Evolutionary conservation across 805 yeast genomes (phyloP).

Genomic region (Saccharomycopsis vini): DNA sequence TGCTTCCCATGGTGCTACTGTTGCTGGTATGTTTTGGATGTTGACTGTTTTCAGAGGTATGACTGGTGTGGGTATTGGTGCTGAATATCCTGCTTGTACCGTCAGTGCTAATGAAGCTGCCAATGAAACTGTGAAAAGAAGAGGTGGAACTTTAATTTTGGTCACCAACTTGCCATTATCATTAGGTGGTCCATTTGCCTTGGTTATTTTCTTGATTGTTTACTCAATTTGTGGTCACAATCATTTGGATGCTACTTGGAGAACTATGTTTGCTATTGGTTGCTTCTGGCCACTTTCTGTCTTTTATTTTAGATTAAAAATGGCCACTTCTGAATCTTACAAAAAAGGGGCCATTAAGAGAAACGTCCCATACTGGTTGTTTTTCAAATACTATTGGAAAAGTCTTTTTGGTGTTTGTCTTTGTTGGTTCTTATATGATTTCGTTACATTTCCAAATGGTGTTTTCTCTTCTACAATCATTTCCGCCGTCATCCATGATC

Average conservation of each 20-base stretch:
- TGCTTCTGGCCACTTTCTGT: constrained; percentile 62
- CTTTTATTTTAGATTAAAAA: constrained; percentile 61
- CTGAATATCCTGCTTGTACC: constrained; percentile 65
- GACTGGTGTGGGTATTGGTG: constrained; percentile 73
- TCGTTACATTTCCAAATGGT: constrained; percentile 74
- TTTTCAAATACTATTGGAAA: constrained; percentile 58
- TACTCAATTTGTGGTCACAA: constrained; percentile 44
- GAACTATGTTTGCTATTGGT: constrained; percentile 59
- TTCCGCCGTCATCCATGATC: constrained; percentile 35
- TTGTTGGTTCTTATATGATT: constrained; percentile 76
- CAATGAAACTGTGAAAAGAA: constrained; percentile 48
- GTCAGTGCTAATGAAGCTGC: constrained; percentile 67
- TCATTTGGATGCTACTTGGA: constrained; percentile 50
- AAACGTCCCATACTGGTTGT: constrained; percentile 49
- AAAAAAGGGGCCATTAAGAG: constrained; percentile 54
- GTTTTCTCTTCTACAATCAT: constrained; percentile 57
- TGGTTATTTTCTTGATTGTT: constrained; percentile 59
- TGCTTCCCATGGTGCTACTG: constrained; percentile 56
- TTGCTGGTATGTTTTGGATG: constrained; percentile 67
- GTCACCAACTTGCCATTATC: constrained; percentile 68
- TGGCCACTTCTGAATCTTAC: constrained; percentile 59
- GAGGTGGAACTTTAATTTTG: constrained; percentile 59
- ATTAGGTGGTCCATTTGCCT: constrained; percentile 73
- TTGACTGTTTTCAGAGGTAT: constrained; percentile 64
- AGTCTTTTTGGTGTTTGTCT: constrained; percentile 62